A percentile compares a stretch with the other conserved stretches of the same genome.
phyloP scores from a whole-genome alignment of 23 red algal genomes.

The Gracilaria domingensis region DNA sequence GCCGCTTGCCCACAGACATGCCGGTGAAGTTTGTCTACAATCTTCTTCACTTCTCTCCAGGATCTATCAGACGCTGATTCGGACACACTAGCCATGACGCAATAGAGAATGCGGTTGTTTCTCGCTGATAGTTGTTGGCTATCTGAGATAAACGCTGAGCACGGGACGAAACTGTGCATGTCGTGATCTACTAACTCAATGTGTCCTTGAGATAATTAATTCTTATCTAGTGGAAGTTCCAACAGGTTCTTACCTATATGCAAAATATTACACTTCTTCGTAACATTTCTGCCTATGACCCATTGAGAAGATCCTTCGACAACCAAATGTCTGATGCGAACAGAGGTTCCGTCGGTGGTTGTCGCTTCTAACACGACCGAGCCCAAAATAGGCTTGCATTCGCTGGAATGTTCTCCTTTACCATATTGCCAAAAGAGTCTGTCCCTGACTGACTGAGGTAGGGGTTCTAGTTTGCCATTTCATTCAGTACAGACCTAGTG shows the following conservation, averaged over 20 bases:
- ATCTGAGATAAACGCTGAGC: not conserved
- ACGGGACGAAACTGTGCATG: slow-evolving; percentile 7
- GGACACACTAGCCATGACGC: not conserved
- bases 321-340: not conserved
- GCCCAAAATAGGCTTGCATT: not conserved
- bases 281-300: not conserved
- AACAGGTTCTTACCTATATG: not conserved
- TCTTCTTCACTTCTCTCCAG: not conserved
- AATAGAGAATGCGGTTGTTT: not conserved
- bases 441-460: slow-evolving; percentile 38
- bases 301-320: not conserved
- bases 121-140: not conserved
- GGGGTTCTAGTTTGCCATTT: slow-evolving; percentile 1
- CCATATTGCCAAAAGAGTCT: slow-evolving; percentile 61
- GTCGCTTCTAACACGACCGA: not conserved
- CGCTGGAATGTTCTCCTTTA: slow-evolving; percentile 30
- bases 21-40: slow-evolving; percentile 13
- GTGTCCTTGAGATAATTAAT: not conserved
- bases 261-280: not conserved
- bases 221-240: not conserved
- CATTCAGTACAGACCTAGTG: slow-evolving; percentile 24
- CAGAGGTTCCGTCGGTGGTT: not conserved
- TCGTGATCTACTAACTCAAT: not conserved
- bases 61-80: not conserved
- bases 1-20: slow-evolving; percentile 31